Conservation (phyloP, 345 rosid species). For the Salix purpurea region DNA sequence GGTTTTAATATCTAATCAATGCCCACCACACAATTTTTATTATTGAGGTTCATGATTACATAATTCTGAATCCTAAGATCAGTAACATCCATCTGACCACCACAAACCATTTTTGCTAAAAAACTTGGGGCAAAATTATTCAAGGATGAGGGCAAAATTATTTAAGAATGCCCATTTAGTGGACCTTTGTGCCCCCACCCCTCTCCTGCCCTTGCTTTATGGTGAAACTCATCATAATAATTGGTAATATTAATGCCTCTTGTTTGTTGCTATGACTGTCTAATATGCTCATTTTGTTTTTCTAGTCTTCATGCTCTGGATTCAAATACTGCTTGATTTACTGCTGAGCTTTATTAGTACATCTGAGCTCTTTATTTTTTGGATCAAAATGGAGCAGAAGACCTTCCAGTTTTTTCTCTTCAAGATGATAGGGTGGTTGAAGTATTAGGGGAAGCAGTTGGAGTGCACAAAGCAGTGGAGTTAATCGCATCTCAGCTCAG, state of each 20-base stretch:
- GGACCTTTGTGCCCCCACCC: background rate
- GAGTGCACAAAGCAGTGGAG: conserved; percentile 90
- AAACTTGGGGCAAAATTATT: background rate
- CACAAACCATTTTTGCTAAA: background rate
- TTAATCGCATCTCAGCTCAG: conserved; percentile 91
- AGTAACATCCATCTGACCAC: background rate
- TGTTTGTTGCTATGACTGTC: background rate
- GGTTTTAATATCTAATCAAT: background rate
- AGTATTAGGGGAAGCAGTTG: conserved; percentile 76
- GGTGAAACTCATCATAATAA: background rate
- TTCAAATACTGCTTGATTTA: background rate
- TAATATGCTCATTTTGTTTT: background rate
- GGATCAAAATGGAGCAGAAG: conserved; percentile 53
- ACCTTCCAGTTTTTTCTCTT: conserved; percentile 88
- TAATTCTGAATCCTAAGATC: background rate
- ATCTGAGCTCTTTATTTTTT: conserved; percentile 5
- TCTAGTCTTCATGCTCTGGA: background rate
- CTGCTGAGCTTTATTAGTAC: background rate
- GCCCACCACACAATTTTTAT: background rate
- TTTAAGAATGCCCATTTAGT: background rate
- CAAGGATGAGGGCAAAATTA: background rate
- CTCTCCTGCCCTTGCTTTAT: background rate
- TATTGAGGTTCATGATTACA: background rate
- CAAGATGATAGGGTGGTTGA: conserved; percentile 98
- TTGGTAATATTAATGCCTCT: background rate